These are phyloP conservation scores for Rhododendron williamsianum DNA, from an alignment of 148 eudicot species.

Conservation along the genomic window DNA sequence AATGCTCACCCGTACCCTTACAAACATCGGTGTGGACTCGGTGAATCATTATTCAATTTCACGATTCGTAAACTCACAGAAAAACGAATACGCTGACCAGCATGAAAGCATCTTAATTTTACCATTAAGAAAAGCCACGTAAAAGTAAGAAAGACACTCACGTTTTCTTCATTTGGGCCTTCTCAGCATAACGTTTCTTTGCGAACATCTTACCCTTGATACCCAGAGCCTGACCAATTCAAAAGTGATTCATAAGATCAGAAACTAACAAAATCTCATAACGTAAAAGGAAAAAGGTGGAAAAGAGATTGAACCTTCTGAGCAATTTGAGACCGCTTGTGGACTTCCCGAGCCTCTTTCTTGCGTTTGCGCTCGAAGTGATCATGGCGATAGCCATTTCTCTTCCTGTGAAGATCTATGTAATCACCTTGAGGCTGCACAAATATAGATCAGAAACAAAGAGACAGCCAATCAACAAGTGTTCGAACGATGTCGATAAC, in stretches of 20 bases:
- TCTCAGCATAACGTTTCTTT: conserved; percentile 73
- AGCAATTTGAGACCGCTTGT: conserved; percentile 57
- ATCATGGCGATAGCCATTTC: conserved; percentile 79
- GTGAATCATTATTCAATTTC: not conserved
- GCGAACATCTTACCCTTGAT: conserved; percentile 84
- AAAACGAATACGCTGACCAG: not conserved
- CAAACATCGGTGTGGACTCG: not conserved
- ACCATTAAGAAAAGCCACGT: too few species aligned
- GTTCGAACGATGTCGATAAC: not conserved
- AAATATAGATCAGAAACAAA: not conserved
- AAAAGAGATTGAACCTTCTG: conserved; percentile 38
- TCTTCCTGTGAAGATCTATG: conserved; percentile 74
- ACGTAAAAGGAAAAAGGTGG: not conserved
- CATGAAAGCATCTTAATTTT: not conserved
- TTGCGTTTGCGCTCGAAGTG: conserved; percentile 84
- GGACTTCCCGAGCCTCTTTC: conserved; percentile 78
- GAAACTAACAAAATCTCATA: not conserved
- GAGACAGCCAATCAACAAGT: not conserved
- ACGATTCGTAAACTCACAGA: not conserved
- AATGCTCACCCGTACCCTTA: not conserved
- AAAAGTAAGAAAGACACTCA: conserved; percentile 22
- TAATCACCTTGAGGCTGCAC: conserved; percentile 90
- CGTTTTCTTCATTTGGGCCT: conserved; percentile 97
- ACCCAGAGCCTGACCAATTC: conserved; percentile 61
- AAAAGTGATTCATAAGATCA: not conserved